These are phyloP conservation scores for Daldinia vernicosa DNA, from an alignment of 495 filamentous ascomycete species.

Conservation along the genomic window DNA sequence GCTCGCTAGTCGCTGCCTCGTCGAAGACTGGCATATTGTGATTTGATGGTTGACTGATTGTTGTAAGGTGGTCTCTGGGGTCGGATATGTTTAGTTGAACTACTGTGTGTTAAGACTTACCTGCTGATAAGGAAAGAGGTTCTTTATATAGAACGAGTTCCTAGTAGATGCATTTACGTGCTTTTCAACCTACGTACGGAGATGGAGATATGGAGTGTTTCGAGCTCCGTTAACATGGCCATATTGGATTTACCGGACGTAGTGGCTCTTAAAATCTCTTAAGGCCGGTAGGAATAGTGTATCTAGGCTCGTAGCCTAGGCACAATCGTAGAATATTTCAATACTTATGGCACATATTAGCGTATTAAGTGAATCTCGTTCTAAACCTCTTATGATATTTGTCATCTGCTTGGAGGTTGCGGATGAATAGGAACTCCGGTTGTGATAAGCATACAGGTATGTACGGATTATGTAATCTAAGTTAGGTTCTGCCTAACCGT, in stretches of 20 bases:
- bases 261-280: neutral
- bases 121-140: neutral
- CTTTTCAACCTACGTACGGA: neutral
- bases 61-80: neutral
- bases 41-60: neutral
- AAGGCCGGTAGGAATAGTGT: neutral
- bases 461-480: no score
- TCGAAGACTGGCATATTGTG: slow-evolving; percentile 41
- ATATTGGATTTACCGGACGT: no score
- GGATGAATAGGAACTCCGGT: neutral
- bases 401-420: neutral
- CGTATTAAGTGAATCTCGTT: neutral
- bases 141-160: neutral
- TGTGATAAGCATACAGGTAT: neutral
- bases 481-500: no score
- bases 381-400: neutral
- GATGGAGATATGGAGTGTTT: no score
- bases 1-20: slow-evolving; percentile 46
- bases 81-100: neutral
- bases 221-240: no score
- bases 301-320: no score
- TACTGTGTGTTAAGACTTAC: neutral
- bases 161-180: neutral
- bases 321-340: no score
- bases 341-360: neutral